Conservation (phyloP, 2,329 filamentous ascomycete genomes). For the Pseudogymnoascus sp. region DNA sequence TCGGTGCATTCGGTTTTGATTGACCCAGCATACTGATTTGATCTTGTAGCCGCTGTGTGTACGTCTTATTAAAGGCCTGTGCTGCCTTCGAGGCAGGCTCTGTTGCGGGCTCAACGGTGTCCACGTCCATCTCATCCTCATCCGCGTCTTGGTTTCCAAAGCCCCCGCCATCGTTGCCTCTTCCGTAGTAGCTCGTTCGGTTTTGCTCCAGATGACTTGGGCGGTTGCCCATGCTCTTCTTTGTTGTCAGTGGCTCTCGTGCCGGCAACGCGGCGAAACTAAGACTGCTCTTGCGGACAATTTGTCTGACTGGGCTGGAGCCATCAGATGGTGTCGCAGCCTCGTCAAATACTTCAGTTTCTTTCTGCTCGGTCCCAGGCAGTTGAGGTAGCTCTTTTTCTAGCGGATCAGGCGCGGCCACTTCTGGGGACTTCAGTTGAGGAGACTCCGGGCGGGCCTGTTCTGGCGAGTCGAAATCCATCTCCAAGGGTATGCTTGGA, state of each 20-base stretch:
- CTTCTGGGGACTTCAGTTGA: not conserved
- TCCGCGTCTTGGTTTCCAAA: constrained; percentile 35
- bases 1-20: constrained; percentile 32
- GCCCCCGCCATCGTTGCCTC: constrained; percentile 57
- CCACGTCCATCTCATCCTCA: constrained; percentile 44
- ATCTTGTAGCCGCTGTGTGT: constrained; percentile 88
- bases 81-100: constrained; percentile 42
- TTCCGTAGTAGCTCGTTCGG: constrained; percentile 66
- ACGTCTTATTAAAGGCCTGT: constrained; percentile 70
- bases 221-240: constrained; percentile 69
- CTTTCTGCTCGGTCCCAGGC: not conserved
- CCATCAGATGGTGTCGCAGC: constrained; percentile 53
- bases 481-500: not conserved
- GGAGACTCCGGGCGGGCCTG: not conserved
- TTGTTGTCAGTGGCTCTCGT: constrained; percentile 74
- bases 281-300: constrained; percentile 86
- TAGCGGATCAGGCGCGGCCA: not conserved
- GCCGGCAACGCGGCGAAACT: constrained; percentile 91
- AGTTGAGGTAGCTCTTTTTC: not conserved
- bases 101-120: constrained; percentile 31
- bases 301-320: constrained; percentile 66
- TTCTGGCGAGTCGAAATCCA: constrained; percentile 5
- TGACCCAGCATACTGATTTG: constrained; percentile 72
- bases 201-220: constrained; percentile 70
- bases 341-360: constrained; percentile 10